Evolutionary conservation across 352 stramenopile genomes (phyloP), one percentile per base, ranked within the genome.

Genomic region (Thraustochytrium striatum): DNA sequence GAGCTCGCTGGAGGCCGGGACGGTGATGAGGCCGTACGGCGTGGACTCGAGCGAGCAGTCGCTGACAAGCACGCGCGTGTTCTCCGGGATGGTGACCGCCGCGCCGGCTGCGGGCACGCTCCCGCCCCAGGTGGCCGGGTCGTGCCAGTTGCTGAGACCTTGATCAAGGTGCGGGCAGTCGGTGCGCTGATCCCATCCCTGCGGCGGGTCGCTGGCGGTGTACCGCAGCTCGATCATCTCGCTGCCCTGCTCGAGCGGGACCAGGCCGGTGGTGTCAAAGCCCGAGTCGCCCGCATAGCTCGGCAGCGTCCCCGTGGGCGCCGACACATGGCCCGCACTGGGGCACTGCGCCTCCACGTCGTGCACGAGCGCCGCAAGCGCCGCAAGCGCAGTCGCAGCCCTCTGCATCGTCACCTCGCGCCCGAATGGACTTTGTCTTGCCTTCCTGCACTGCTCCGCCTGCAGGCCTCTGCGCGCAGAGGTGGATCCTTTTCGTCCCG

Each of bases 81-180:
- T 69, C 44, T 73, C 62, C 0, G 62, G 62, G 2, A 73, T 19
- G 13, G 32, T 36, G 19, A 73, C 62, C 25, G 62, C 62, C 2
- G 62, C 44, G 21, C 62, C 62, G 33, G 38, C 62, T 13, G 36
- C 62, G 8, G 62, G 62, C 8, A 73, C 44, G 25, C 11, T 8
- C 25, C 25, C 28, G 19, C 35, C 39, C 62, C 62, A 73, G 2
- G 62, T 73, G 9, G 62, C 16, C 13, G 32, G n/a, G 25, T 73
- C 62, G 13, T 73, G 21, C 62, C 62, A 73, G 2, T 19, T 13
- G 28, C 70, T 5, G 8, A 73, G 62, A 16, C 44, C 62, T 13
- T 7, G 13, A 13, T 16, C 62, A 13, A 33, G 21, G 35, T 62
- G 35, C 3, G 62, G 62, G 62, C 62, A 73, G 62, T 61, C 44